Evolutionary conservation across 2,329 filamentous ascomycete genomes (phyloP), one percentile per base, ranked within the genome.

Genomic region (Epichloe gansuensis): DNA sequence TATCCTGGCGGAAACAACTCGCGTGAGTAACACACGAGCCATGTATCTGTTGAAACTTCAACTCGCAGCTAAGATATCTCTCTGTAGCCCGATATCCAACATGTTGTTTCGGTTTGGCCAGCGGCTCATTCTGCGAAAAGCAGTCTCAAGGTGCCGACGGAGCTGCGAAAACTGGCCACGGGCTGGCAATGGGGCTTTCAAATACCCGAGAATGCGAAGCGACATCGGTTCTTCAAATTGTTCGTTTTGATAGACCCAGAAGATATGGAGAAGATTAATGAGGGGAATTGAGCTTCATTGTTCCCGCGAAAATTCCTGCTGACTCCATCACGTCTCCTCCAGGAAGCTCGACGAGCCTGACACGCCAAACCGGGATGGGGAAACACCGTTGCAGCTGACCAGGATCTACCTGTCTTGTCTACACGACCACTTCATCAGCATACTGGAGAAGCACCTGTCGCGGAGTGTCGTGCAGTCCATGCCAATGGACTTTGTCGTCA

Each of bases 401-500:
- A 68, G 61, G 52, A 62, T 66, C 56, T 81, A 73, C 57, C 69
- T 77, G 12, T 70, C 67, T 8, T 74, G 69, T 31, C 67, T 78
- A 5, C 71, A 74, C n/a, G 62, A 67, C 4, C 72, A 81, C 55
- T 72, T 78, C 4, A 65, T 74, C 55, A 65, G 68, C 46, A 67
- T 69, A 1, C 61, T 81, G 15, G 64, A 70, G 43, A 62, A 68
- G 41, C 67, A 69, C 4, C 60, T 80, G 1, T 72, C 72, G 2
- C 61, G 63, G 1, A 65, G 65, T 2, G 67, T 75, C 21, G 63
- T 77, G 5, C 63, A 64, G 4, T 70, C 64, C 17, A 77, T 67
- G 0, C 68, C 72, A 0, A 69, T 78, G 55, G 71, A 80, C 51
- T 79, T 78, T 52, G 71, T 81, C 45, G 64, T 81, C 21, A 80